Percentiles rank a stretch among this genome's conserved stretches.
Conservation (phyloP, 352 stramenopile species). For the Phytophthora pisi region DNA sequence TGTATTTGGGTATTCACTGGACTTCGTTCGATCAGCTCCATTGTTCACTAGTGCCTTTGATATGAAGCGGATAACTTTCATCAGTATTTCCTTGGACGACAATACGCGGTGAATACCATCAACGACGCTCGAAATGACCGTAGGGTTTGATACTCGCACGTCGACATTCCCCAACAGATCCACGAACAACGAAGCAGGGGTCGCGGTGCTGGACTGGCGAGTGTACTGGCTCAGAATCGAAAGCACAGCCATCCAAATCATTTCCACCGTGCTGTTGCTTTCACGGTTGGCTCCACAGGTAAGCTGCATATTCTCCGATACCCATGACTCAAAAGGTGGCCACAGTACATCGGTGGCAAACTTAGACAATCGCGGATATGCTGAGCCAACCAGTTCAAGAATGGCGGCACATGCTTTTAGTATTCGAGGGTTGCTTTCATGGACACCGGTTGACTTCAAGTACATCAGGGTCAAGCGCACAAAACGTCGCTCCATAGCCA, state of each 20-base stretch:
- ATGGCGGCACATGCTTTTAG: conserved; percentile 25
- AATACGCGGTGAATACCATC: conserved; percentile 32
- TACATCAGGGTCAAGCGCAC: conserved; percentile 39
- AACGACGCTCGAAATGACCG: conserved; percentile 28
- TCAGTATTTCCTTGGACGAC: conserved; percentile 30
- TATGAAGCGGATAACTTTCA: conserved; percentile 32
- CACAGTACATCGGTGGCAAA: conserved; percentile 46
- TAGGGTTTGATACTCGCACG: conserved; percentile 16
- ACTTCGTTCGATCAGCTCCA: background rate
- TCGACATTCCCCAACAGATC: conserved; percentile 33
- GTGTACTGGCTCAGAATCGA: conserved; percentile 37
- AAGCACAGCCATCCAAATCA: conserved; percentile 33
- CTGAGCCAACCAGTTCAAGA: conserved; percentile 33
- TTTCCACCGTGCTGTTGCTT: conserved; percentile 17
- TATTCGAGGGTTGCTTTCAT: conserved; percentile 21
- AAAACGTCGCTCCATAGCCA: conserved; percentile 40
- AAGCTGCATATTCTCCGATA: conserved; percentile 27
- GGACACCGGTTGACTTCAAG: conserved; percentile 34
- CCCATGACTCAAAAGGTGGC: conserved; percentile 41
- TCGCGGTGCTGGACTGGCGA: conserved; percentile 24
- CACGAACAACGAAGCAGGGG: conserved; percentile 32
- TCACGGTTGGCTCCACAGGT: conserved; percentile 9
- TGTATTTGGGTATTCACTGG: conserved; percentile 16
- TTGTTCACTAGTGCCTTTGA: conserved; percentile 27
- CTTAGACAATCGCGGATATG: conserved; percentile 31